phyloP scores from a whole-genome alignment of 768 basidiomycete genomes.

The Pleurotus cornucopiae region DNA sequence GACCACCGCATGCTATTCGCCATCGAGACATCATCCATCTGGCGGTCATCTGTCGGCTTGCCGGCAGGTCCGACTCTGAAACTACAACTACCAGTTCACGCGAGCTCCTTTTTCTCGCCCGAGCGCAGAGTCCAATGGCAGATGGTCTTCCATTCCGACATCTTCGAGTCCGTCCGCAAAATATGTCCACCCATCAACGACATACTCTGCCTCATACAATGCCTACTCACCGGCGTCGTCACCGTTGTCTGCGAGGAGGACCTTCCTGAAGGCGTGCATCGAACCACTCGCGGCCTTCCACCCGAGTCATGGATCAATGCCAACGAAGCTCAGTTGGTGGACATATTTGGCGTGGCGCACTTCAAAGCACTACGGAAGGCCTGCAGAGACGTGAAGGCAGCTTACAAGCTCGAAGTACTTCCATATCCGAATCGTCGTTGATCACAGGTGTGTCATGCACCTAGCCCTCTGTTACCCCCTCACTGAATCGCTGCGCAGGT shows the following conservation, averaged over 20 bases:
- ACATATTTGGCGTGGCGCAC: constrained; percentile 71
- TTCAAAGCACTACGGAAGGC: constrained; percentile 71
- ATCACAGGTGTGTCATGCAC: constrained; percentile 17
- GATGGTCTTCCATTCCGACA: constrained; percentile 83
- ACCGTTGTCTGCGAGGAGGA: constrained; percentile 73
- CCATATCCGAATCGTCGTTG: constrained; percentile 27
- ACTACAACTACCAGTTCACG: constrained; percentile 72
- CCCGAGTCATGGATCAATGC: constrained; percentile 73
- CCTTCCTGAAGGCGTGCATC: constrained; percentile 63
- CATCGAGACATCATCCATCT: constrained; percentile 74
- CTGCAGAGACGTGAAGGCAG: constrained; percentile 63
- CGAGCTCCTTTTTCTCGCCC: constrained; percentile 82
- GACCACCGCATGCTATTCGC: constrained; percentile 76
- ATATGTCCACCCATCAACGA: constrained; percentile 67
- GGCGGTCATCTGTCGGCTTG: constrained; percentile 71
- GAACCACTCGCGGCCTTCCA: constrained; percentile 75
- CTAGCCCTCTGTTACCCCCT: constrained; percentile 3
- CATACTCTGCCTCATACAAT: constrained; percentile 65
- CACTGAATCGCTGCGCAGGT: constrained; percentile 14
- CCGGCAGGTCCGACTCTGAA: constrained; percentile 73
- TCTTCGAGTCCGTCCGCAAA: constrained; percentile 67
- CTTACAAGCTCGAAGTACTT: constrained; percentile 72
- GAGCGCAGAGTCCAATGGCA: constrained; percentile 85
- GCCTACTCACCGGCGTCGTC: constrained; percentile 68
- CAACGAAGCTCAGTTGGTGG: constrained; percentile 61